Percentiles rank a stretch among this genome's conserved stretches.
phyloP scores from a whole-genome alignment of 1,284 basidiomycete genomes.

The Porogramme epimiltina region DNA sequence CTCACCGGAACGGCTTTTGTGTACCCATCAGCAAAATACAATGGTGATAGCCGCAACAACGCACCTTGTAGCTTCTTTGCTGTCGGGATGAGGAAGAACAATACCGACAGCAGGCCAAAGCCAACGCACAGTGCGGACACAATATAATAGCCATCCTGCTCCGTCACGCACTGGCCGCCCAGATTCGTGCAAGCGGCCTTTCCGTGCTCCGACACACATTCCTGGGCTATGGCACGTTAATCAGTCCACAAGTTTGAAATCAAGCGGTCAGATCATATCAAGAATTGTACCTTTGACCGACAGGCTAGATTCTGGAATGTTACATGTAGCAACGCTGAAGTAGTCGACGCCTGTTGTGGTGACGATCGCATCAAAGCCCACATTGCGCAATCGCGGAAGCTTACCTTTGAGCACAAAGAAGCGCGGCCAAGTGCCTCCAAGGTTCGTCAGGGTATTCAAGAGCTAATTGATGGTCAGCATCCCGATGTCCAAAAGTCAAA shows the following conservation, averaged over 20 bases:
- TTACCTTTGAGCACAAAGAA: constrained; percentile 88
- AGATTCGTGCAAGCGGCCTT: constrained; percentile 78
- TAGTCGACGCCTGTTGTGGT: constrained; percentile 72
- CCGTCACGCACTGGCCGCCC: constrained; percentile 80
- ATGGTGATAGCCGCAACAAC: constrained; percentile 28
- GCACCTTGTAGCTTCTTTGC: constrained; percentile 84
- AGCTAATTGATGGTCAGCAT: constrained; percentile 51
- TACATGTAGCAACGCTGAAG: constrained; percentile 83
- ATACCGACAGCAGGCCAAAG: constrained; percentile 72
- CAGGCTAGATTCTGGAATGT: constrained; percentile 60
- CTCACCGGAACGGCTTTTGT: constrained; percentile 55
- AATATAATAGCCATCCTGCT: constrained; percentile 92
- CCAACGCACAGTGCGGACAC: constrained; percentile 81
- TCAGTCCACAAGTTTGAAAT: neutral
- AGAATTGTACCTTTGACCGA: constrained; percentile 56
- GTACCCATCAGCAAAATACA: constrained; percentile 2
- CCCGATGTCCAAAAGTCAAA: constrained; percentile 1
- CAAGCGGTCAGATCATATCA: neutral
- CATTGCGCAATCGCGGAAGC: neutral
- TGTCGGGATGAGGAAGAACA: constrained; percentile 83
- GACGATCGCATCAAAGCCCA: neutral
- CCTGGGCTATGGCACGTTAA: constrained; percentile 52
- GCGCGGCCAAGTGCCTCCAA: constrained; percentile 98
- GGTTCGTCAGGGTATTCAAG: constrained; percentile 94
- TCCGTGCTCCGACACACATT: constrained; percentile 91